Percentiles rank a stretch among this genome's conserved stretches.
phyloP scores from a whole-genome alignment of 805 yeast genomes.

The Candida nemodendra region DNA sequence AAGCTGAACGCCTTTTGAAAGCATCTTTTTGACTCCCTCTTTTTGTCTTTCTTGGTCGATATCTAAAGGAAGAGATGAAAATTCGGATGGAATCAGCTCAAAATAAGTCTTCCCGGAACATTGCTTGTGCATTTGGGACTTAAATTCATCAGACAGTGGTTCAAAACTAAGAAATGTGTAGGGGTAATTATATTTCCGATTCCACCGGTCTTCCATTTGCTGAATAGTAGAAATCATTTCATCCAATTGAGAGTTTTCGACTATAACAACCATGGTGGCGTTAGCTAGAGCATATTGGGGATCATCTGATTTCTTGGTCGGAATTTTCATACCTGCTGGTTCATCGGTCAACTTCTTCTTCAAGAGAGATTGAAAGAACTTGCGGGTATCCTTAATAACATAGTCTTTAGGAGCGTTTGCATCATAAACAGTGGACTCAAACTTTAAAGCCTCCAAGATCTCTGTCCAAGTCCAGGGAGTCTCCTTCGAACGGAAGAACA shows the following conservation, averaged over 20 bases:
- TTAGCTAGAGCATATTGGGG: conserved; percentile 40
- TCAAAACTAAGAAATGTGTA: conserved; percentile 71
- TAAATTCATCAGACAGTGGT: conserved; percentile 59
- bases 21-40: conserved; percentile 18
- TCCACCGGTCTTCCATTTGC: conserved; percentile 60
- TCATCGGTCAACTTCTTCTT: conserved; percentile 36
- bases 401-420: conserved; percentile 17
- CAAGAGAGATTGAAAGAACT: conserved; percentile 37
- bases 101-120: conserved; percentile 28
- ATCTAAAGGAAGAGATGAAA: conserved; percentile 58
- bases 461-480: conserved; percentile 15
- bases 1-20: conserved; percentile 55
- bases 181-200: conserved; percentile 65
- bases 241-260: conserved; percentile 55
- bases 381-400: conserved; percentile 35
- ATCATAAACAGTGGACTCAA: conserved; percentile 13
- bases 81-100: conserved; percentile 35
- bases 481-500: conserved; percentile 1
- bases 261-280: conserved; percentile 69
- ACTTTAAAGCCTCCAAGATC: conserved; percentile 7
- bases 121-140: conserved; percentile 36
- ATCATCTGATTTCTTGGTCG: conserved; percentile 14
- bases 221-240: conserved; percentile 49
- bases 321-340: conserved; percentile 39
- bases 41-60: conserved; percentile 42